These are phyloP conservation scores for Sugiyamaella japonica DNA, from an alignment of 1,139 yeast genomes.

Conservation along the genomic window DNA sequence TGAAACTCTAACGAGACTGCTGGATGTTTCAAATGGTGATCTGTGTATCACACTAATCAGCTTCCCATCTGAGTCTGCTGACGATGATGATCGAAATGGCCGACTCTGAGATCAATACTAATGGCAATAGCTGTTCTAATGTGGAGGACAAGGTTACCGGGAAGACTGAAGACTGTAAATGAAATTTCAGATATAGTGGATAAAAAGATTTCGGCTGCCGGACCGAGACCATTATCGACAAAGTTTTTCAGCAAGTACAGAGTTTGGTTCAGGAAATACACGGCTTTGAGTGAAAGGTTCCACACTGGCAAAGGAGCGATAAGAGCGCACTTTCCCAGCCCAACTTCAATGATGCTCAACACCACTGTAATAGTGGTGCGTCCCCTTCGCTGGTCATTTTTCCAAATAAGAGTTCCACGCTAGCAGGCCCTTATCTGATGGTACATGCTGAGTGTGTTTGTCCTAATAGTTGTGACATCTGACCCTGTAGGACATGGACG, in stretches of 20 bases:
- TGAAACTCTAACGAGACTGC: constrained; percentile 59
- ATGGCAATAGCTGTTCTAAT: constrained; percentile 25
- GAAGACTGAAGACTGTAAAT: constrained; percentile 49
- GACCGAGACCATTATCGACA: constrained; percentile 19
- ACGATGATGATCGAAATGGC: constrained; percentile 30
- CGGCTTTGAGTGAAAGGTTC: too few species aligned
- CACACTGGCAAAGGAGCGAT: too few species aligned
- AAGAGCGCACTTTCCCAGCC: too few species aligned
- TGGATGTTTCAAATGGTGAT: constrained; percentile 80
- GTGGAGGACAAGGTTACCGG: constrained; percentile 43
- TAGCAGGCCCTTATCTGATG: too few species aligned
- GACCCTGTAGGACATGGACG: too few species aligned
- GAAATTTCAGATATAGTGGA: constrained; percentile 67
- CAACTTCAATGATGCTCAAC: too few species aligned
- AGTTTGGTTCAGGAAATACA: constrained; percentile 54
- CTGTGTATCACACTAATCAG: constrained; percentile 66
- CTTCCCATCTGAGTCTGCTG: constrained; percentile 23
- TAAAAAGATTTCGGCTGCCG: constrained; percentile 46
- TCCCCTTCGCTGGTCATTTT: too few species aligned
- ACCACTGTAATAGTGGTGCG: too few species aligned
- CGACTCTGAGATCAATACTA: not conserved
- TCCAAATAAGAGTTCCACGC: too few species aligned
- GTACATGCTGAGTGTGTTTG: too few species aligned
- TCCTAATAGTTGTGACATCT: too few species aligned
- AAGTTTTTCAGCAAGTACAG: constrained; percentile 48